These are phyloP conservation scores for Cercophora newfieldiana DNA, from an alignment of 495 filamentous ascomycete genomes.

Conservation along the genomic window DNA sequence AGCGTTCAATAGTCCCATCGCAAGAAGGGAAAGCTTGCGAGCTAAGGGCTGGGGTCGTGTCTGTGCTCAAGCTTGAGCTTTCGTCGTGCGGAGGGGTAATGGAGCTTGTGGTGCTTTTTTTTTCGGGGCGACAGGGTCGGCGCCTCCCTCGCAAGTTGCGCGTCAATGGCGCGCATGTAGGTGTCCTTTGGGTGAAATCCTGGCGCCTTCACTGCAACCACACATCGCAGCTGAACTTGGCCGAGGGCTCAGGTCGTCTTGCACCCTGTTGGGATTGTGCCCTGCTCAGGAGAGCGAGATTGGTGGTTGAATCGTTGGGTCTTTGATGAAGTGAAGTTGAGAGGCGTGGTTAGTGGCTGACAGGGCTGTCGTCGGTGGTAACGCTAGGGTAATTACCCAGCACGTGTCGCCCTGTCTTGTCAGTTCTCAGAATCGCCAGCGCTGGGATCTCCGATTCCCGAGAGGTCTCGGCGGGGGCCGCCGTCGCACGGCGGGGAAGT, in stretches of 20 bases:
- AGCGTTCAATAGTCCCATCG: not conserved
- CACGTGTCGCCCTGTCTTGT: not conserved
- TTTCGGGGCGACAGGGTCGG: not conserved
- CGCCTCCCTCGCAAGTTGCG: not conserved
- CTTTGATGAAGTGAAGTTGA: not conserved
- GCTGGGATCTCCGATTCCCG: slow-evolving; percentile 1
- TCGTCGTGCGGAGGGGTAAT: not conserved
- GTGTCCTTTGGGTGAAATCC: not conserved
- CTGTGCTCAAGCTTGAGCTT: not conserved
- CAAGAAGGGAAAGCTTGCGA: not conserved
- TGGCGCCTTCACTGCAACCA: not conserved
- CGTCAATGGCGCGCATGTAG: not conserved
- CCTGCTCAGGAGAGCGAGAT: not conserved
- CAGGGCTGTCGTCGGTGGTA: not conserved
- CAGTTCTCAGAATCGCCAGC: not conserved
- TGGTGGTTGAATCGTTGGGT: too few species aligned
- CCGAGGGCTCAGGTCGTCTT: not conserved
- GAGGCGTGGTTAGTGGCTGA: not conserved
- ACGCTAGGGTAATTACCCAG: not conserved
- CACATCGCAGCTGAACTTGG: not conserved
- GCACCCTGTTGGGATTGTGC: not conserved
- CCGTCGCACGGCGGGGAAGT: not conserved
- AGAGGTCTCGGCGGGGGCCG: not conserved
- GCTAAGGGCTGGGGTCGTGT: not conserved
- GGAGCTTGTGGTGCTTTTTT: not conserved